Percentiles rank a stretch among this genome's conserved stretches.
Conservation (phyloP, 306 rosid species). For the Quercus ilex region DNA sequence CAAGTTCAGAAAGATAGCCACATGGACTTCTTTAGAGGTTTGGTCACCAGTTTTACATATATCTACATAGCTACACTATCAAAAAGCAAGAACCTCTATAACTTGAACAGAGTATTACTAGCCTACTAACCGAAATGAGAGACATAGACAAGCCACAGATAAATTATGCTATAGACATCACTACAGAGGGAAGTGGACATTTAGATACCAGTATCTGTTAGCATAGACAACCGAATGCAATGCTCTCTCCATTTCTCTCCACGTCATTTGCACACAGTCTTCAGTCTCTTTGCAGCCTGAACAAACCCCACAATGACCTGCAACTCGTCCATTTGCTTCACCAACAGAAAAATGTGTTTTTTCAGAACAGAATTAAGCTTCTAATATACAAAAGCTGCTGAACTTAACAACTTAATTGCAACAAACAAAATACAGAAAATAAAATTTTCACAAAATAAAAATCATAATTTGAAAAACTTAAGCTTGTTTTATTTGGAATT, state of each 20-base stretch:
- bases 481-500: no score
- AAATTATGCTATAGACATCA: slow-evolving; percentile 51
- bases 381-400: not conserved
- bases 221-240: slow-evolving; percentile 42
- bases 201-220: slow-evolving; percentile 52
- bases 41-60: slow-evolving; percentile 45
- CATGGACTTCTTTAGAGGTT: slow-evolving; percentile 38
- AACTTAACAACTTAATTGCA: not conserved
- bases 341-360: not conserved
- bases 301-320: slow-evolving; percentile 95
- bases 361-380: not conserved
- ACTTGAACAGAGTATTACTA: slow-evolving; percentile 22
- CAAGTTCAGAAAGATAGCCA: slow-evolving; percentile 42
- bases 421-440: not conserved
- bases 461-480: no score
- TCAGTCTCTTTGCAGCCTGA: slow-evolving; percentile 85
- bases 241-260: slow-evolving; percentile 14
- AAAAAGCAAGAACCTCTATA: slow-evolving; percentile 59
- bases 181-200: slow-evolving; percentile 46
- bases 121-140: slow-evolving; percentile 44
- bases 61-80: slow-evolving; percentile 66
- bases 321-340: slow-evolving; percentile 97
- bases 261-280: slow-evolving; percentile 87
- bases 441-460: no score
- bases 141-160: slow-evolving; percentile 40